Base-by-base conservation (phyloP, 495 filamentous ascomycete species). In the Aspergillus affinis region DNA sequence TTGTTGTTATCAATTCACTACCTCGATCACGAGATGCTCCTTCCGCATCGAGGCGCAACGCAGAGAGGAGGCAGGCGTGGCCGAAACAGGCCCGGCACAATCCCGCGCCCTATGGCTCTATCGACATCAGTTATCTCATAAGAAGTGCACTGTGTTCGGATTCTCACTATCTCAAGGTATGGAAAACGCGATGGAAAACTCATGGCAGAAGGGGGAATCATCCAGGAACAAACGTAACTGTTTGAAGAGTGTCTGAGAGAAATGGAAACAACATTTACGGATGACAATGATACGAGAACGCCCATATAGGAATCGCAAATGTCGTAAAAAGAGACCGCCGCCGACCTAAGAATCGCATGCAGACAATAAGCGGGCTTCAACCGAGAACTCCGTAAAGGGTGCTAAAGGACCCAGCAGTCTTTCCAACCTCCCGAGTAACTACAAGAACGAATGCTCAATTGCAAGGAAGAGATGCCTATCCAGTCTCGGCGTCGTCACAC, bases 141-240 rank as follows among this genome's bases (percentile, higher is more conserved):
- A 15, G 36, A 41, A 41, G 15, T 15, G 1, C 36, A 41, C 36
- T 41, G 15, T 41, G 36, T 41, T 41, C 36, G 9, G 36, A 17
- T 12, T 13, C 30, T 32, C 30, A 41, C 36, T 41, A 41, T 41
- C 36, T 41, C 36, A 10, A 41, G 36, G 9, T 41, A 59, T 58
- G 29, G 57, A 30, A 51, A 48, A 48, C 46, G 46, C 29, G 30
- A 32, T 29, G 12, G 47, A 26, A 26, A 59, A 51, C 55, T 44
- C 55, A 54, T 55, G 48, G 57, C 51, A 50, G 56, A 67, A 67
- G 56, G 69, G 72, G 70, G 69, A 75, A 75, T 73, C 72, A 75
- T 70, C 67, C 67, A 61, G 59, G 58, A 68, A 51, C 65, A 62
- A 60, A 67, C 51, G 59, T 52, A 58, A 60, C 51, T 32, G 41